These are phyloP conservation scores for Gaillardinia entomophila DNA, from an alignment of 805 yeast species.

Conservation along the genomic window DNA sequence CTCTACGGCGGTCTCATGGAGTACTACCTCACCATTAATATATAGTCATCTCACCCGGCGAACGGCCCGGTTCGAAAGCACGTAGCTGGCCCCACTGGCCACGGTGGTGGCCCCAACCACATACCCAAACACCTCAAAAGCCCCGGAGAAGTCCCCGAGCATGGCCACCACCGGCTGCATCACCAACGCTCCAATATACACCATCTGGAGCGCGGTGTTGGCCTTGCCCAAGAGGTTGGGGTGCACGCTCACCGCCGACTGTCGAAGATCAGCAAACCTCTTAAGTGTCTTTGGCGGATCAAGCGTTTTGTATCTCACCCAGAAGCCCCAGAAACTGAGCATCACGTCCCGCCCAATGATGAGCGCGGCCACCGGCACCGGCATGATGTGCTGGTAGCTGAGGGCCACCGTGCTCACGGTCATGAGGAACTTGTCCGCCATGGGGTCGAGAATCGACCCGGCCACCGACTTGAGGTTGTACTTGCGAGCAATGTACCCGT, in stretches of 20 bases:
- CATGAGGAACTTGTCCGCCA: slow-evolving; percentile 93
- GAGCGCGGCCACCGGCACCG: slow-evolving; percentile 53
- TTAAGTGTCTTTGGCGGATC: slow-evolving; percentile 70
- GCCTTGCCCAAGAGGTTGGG: slow-evolving; percentile 84
- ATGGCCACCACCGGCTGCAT: slow-evolving; percentile 21
- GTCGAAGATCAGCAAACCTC: slow-evolving; percentile 68
- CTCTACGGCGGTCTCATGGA: too few relatives aligned
- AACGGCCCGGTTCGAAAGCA: slow-evolving; percentile 67
- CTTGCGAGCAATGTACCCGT: slow-evolving; percentile 84
- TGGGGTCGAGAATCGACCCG: slow-evolving; percentile 90
- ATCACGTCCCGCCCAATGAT: slow-evolving; percentile 82
- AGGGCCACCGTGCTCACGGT: slow-evolving; percentile 75
- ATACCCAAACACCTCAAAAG: slow-evolving; percentile 21
- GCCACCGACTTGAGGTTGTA: slow-evolving; percentile 72
- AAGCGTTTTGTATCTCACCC: slow-evolving; percentile 64
- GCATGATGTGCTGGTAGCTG: slow-evolving; percentile 64
- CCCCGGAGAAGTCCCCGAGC: slow-evolving; percentile 6
- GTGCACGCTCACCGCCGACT: slow-evolving; percentile 78
- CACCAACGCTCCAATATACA: slow-evolving; percentile 58
- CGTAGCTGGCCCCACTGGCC: slow-evolving; percentile 72
- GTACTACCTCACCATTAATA: too few relatives aligned
- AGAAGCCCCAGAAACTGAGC: slow-evolving; percentile 66
- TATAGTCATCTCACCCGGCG: too few relatives aligned
- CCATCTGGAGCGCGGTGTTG: slow-evolving; percentile 91
- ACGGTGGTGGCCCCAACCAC: slow-evolving; percentile 55